Conservation (phyloP, 139 green algal genomes). For the Tetraselmis chui region DNA sequence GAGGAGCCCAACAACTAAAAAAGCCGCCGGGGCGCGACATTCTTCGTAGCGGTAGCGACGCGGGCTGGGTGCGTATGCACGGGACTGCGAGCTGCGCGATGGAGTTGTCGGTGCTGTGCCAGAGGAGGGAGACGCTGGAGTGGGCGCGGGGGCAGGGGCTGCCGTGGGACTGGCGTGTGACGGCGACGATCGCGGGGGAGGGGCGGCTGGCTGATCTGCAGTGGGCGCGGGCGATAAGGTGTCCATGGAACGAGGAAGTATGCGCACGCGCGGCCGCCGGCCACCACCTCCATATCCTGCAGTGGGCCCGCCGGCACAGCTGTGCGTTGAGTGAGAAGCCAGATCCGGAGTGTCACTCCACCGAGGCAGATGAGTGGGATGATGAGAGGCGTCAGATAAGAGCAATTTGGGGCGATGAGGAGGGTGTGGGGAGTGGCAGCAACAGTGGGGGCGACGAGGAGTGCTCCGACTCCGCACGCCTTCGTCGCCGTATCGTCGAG, state of each 20-base stretch:
- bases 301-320: not conserved
- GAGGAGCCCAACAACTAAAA: not conserved
- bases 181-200: too few relatives aligned
- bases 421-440: too few relatives aligned
- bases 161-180: not conserved
- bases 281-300: not conserved
- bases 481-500: not conserved
- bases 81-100: not conserved
- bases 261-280: not conserved
- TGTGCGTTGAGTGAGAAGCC: not conserved
- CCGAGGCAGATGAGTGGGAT: not conserved
- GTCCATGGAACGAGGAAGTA: constrained; percentile 1
- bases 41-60: not conserved
- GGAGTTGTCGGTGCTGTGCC: not conserved
- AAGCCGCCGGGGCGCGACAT: not conserved
- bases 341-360: too few relatives aligned
- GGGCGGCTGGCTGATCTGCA: not conserved
- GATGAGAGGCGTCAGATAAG: not conserved
- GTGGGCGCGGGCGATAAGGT: not conserved
- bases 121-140: not conserved
- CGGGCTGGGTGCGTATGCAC: not conserved
- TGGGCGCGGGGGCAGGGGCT: not conserved
- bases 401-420: too few relatives aligned
- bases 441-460: not conserved
- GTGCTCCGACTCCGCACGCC: too few relatives aligned